Conservation (phyloP, 257 asterid genomes). For the Fraxinus cuspidata region DNA sequence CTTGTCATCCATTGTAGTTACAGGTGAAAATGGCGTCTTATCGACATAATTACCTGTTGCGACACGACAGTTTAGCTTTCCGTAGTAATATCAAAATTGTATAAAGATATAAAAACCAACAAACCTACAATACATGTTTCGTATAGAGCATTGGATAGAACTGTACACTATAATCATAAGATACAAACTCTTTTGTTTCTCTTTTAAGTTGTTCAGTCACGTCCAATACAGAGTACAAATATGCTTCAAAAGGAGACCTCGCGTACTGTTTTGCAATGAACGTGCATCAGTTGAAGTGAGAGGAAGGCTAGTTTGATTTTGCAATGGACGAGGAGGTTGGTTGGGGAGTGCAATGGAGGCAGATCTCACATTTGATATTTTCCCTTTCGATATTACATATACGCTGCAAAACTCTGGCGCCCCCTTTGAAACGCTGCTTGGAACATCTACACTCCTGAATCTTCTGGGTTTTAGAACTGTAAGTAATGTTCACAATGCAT, state of each 20-base stretch:
- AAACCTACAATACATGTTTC: background rate
- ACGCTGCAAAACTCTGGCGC: conserved; percentile 85
- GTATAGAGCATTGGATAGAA: background rate
- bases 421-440: conserved; percentile 49
- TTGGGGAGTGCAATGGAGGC: conserved; percentile 42
- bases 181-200: background rate
- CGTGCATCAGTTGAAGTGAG: conserved; percentile 40
- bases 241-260: conserved; percentile 38
- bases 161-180: background rate
- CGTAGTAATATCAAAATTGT: background rate
- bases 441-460: conserved; percentile 72
- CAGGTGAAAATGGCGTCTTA: conserved; percentile 32
- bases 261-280: conserved; percentile 33
- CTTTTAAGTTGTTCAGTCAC: background rate
- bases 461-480: conserved; percentile 44
- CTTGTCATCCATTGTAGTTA: conserved; percentile 43
- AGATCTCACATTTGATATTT: conserved; percentile 47
- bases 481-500: conserved; percentile 16
- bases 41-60: conserved; percentile 41
- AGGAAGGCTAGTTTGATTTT: conserved; percentile 28
- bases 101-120: background rate
- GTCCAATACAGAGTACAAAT: background rate
- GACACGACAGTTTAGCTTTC: conserved; percentile 6
- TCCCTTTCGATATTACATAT: conserved; percentile 73
- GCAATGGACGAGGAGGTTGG: conserved; percentile 33